Evolutionary conservation across 306 rosid species (phyloP).

Genomic region (Glycyrrhiza uralensis): DNA sequence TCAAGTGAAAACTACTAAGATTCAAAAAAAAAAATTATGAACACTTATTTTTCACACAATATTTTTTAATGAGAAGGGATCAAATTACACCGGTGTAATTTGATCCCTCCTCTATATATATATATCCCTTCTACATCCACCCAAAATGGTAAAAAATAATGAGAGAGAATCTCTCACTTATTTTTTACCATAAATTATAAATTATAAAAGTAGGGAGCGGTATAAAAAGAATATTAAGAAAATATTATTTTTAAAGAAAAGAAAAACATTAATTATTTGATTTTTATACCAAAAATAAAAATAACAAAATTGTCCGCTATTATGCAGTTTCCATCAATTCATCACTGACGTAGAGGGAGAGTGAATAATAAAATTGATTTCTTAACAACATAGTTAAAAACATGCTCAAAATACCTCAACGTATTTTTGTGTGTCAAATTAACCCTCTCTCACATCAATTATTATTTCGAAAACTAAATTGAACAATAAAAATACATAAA

Average conservation of each 20-base stretch:
- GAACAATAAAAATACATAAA: too few relatives aligned
- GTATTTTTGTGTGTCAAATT: too few relatives aligned
- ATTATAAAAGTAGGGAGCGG: neutral
- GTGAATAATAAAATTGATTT: neutral
- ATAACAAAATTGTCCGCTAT: neutral
- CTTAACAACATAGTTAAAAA: neutral
- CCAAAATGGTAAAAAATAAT: neutral
- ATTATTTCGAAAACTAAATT: too few relatives aligned
- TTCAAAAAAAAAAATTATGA: constrained; percentile 1
- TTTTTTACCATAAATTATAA: neutral
- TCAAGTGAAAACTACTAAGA: neutral
- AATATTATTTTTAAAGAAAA: neutral
- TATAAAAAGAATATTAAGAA: neutral
- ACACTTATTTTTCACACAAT: neutral
- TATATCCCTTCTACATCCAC: neutral
- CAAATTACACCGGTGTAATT: too few relatives aligned
- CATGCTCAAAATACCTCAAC: too few relatives aligned
- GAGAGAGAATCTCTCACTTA: neutral
- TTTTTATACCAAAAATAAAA: neutral
- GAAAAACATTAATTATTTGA: neutral
- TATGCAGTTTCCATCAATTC: neutral
- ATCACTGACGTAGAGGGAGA: neutral
- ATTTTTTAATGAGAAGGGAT: too few relatives aligned
- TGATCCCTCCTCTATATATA: too few relatives aligned
- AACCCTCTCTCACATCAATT: too few relatives aligned